These are phyloP conservation scores for Lojkania enalia DNA, from an alignment of 2,329 filamentous ascomycete genomes.

Conservation along the genomic window DNA sequence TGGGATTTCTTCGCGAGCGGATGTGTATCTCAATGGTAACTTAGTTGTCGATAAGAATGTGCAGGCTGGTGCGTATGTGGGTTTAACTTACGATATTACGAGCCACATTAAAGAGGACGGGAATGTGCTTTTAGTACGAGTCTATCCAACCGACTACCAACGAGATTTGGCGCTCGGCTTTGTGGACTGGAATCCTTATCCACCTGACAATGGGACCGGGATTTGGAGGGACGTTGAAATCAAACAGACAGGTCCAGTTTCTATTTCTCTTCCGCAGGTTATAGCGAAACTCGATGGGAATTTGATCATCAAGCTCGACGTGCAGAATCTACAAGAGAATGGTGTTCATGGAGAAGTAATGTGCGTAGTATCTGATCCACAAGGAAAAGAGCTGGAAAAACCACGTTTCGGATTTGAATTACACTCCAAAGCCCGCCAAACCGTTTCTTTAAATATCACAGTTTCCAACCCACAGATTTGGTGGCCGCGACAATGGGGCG, in stretches of 20 bases:
- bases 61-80: constrained; percentile 62
- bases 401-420: constrained; percentile 13
- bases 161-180: constrained; percentile 63
- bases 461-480: constrained; percentile 57
- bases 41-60: constrained; percentile 53
- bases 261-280: constrained; percentile 41
- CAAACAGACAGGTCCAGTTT: constrained; percentile 56
- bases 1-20: constrained; percentile 63
- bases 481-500: constrained; percentile 66
- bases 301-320: constrained; percentile 25
- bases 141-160: constrained; percentile 62
- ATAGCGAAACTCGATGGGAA: constrained; percentile 22
- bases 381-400: constrained; percentile 15
- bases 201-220: constrained; percentile 65
- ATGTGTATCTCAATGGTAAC: constrained; percentile 63
- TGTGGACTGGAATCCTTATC: constrained; percentile 65
- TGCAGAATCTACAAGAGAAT: constrained; percentile 22
- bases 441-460: constrained; percentile 44
- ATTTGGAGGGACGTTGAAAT: constrained; percentile 64
- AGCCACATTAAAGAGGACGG: constrained; percentile 37
- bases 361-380: constrained; percentile 13
- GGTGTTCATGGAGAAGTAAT: constrained; percentile 16
- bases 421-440: constrained; percentile 33
- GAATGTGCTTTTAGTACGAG: constrained; percentile 59
- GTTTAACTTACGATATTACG: constrained; percentile 60